Conservation (phyloP, 208 protist species). For the Crithidia brevicula region DNA sequence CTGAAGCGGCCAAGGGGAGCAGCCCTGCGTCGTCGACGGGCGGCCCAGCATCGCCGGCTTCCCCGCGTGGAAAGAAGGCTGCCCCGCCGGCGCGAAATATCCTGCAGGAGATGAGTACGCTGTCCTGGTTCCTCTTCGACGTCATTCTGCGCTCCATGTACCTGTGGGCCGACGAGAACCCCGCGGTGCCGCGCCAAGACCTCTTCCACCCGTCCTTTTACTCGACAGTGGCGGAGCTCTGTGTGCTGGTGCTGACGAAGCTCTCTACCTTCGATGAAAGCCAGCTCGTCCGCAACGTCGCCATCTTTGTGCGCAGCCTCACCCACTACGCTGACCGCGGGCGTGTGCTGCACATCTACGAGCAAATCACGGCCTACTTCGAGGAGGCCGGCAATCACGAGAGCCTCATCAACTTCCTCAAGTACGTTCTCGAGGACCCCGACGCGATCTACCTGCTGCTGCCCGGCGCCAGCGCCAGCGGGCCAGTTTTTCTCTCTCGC, state of each 20-base stretch:
- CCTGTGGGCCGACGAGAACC: slow-evolving; percentile 76
- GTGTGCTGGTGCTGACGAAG: slow-evolving; percentile 52
- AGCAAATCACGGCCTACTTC: slow-evolving; percentile 63
- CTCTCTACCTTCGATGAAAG: slow-evolving; percentile 65
- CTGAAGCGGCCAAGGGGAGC: neutral
- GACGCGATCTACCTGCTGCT: slow-evolving; percentile 68
- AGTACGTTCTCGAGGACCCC: slow-evolving; percentile 70
- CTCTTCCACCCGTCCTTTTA: slow-evolving; percentile 81
- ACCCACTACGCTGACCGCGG: slow-evolving; percentile 80
- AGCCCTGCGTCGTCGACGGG: neutral
- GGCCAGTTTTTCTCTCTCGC: slow-evolving; percentile 73
- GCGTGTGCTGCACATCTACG: slow-evolving; percentile 56
- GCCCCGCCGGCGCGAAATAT: slow-evolving; percentile 46
- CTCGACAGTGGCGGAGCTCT: slow-evolving; percentile 60
- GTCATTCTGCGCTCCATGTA: slow-evolving; percentile 85
- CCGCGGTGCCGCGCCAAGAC: slow-evolving; percentile 33
- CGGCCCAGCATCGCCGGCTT: neutral
- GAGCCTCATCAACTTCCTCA: slow-evolving; percentile 68
- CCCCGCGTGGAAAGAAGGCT: slow-evolving; percentile 20
- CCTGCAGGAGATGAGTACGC: slow-evolving; percentile 65
- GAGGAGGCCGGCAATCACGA: slow-evolving; percentile 57
- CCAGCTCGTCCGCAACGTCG: slow-evolving; percentile 62
- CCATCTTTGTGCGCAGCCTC: slow-evolving; percentile 77
- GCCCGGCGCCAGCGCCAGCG: slow-evolving; percentile 40
- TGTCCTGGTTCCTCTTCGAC: slow-evolving; percentile 89